Conservation (phyloP, 73 alveolate genomes). For the Paramecium sonneborni region DNA sequence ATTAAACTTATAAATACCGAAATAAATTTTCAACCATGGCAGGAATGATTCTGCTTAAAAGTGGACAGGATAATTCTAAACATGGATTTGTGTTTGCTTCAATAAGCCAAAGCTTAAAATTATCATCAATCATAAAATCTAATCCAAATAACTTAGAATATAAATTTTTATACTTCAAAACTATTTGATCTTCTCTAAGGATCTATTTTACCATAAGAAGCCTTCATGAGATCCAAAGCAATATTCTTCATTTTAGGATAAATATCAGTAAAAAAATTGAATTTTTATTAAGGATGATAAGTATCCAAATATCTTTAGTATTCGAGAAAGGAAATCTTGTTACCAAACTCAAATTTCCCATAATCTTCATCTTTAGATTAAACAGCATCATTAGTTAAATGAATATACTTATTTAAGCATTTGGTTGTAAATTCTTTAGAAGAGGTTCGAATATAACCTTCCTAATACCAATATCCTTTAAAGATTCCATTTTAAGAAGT, state of each 20-base stretch:
- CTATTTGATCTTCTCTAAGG: constrained; percentile 54
- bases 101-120: constrained; percentile 42
- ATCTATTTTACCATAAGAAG: constrained; percentile 66
- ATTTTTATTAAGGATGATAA: constrained; percentile 43
- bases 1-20: background rate
- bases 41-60: constrained; percentile 52
- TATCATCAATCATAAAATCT: constrained; percentile 67
- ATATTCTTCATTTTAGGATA: constrained; percentile 68
- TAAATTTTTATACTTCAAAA: constrained; percentile 37
- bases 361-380: constrained; percentile 71
- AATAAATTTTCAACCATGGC: constrained; percentile 59
- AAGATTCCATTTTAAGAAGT: constrained; percentile 71
- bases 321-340: constrained; percentile 71
- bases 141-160: constrained; percentile 39
- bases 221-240: constrained; percentile 71
- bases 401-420: constrained; percentile 67
- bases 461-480: constrained; percentile 79
- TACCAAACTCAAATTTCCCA: constrained; percentile 75
- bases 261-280: constrained; percentile 63
- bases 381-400: constrained; percentile 81
- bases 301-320: constrained; percentile 69
- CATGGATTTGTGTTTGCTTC: constrained; percentile 65
- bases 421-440: constrained; percentile 75
- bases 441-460: constrained; percentile 77
- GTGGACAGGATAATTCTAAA: constrained; percentile 56